Conservation (phyloP, 768 basidiomycete genomes). For the Termitomyces sp. region DNA sequence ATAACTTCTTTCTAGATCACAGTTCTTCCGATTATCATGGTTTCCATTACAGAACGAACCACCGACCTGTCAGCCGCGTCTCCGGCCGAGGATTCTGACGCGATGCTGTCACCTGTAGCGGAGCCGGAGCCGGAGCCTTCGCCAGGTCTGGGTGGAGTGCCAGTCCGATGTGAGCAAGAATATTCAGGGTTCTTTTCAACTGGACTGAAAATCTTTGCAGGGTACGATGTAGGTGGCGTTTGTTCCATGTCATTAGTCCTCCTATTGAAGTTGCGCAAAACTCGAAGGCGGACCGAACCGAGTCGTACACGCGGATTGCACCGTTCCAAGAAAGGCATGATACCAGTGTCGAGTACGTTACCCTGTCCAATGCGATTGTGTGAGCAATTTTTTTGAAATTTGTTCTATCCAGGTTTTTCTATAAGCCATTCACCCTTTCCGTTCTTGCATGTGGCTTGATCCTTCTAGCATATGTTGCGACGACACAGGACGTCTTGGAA, state of each 20-base stretch:
- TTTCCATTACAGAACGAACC: conserved; percentile 27
- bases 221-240: conserved; percentile 75
- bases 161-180: conserved; percentile 74
- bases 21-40: conserved; percentile 25
- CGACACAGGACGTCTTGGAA: conserved; percentile 77
- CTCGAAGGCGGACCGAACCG: conserved; percentile 74
- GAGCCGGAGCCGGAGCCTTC: conserved; percentile 62
- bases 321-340: conserved; percentile 85
- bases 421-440: conserved; percentile 78
- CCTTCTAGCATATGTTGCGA: conserved; percentile 77
- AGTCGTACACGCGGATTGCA: conserved; percentile 76
- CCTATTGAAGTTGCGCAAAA: conserved; percentile 17
- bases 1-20: conserved; percentile 16
- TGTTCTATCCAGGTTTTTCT: conserved; percentile 66
- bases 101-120: conserved; percentile 39
- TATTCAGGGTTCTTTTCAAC: background rate
- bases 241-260: conserved; percentile 16
- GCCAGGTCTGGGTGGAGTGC: conserved; percentile 70
- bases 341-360: conserved; percentile 74
- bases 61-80: conserved; percentile 42
- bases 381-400: conserved; percentile 13
- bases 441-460: conserved; percentile 65
- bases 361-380: background rate
- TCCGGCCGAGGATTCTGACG: conserved; percentile 65
- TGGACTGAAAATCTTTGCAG: conserved; percentile 34